phyloP scores from a whole-genome alignment of 2,329 filamentous ascomycete genomes.

The Diplodia mutila region DNA sequence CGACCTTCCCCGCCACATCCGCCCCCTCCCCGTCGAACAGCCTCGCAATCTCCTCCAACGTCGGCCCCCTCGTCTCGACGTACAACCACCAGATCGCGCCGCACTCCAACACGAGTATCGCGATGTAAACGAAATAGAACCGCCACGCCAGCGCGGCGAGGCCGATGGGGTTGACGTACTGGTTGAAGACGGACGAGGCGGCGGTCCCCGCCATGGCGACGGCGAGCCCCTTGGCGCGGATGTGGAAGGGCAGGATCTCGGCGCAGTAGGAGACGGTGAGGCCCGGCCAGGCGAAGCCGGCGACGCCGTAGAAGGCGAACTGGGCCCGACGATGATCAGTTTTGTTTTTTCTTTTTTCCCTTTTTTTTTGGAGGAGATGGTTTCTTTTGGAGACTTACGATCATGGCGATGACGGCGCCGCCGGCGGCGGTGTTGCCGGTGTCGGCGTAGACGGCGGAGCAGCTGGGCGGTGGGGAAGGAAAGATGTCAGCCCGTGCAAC shows the following conservation, averaged over 20 bases:
- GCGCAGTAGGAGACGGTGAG: slow-evolving; percentile 55
- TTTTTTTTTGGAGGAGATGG: no score
- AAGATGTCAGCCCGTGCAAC: not conserved
- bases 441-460: slow-evolving; percentile 25
- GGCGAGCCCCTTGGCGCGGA: slow-evolving; percentile 47
- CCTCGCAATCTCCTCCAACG: slow-evolving; percentile 50
- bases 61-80: slow-evolving; percentile 44
- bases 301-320: slow-evolving; percentile 42
- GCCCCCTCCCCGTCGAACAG: slow-evolving; percentile 48
- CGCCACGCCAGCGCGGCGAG: slow-evolving; percentile 43
- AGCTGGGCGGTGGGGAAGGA: not conserved
- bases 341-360: no score
- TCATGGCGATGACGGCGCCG: slow-evolving; percentile 38
- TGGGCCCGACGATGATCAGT: no score
- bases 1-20: slow-evolving; percentile 27
- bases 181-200: slow-evolving; percentile 50
- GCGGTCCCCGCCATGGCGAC: slow-evolving; percentile 53
- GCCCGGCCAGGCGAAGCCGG: slow-evolving; percentile 42
- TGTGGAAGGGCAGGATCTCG: slow-evolving; percentile 53
- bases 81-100: slow-evolving; percentile 43
- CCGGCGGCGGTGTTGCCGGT: not conserved
- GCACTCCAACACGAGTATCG: slow-evolving; percentile 48
- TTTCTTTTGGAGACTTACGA: slow-evolving; percentile 27
- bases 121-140: slow-evolving; percentile 47
- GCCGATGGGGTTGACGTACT: slow-evolving; percentile 49